A percentile compares a stretch with the other conserved stretches of the same genome.
Conservation (phyloP, 208 protist genomes). For the Balamuthia mandrillaris region DNA sequence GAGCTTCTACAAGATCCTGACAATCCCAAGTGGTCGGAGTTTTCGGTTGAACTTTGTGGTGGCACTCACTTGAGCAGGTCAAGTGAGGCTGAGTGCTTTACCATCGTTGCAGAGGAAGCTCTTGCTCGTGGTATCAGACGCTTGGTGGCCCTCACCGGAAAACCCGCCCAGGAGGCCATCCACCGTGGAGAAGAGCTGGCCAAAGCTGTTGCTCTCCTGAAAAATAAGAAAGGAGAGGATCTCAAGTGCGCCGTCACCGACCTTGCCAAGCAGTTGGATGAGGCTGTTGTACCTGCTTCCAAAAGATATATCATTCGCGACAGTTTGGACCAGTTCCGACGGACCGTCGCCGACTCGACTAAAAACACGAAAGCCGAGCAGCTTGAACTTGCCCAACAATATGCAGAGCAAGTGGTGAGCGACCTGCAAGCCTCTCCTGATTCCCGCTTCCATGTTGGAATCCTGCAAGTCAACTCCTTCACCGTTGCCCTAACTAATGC, state of each 20-base stretch:
- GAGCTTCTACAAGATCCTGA: conserved; percentile 82
- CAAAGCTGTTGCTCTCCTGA: background rate
- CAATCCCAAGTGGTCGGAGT: conserved; percentile 76
- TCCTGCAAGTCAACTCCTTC: conserved; percentile 17
- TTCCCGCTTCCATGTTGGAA: background rate
- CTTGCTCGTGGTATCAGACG: conserved; percentile 74
- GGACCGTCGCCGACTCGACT: background rate
- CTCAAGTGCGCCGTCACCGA: conserved; percentile 5
- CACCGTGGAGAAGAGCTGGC: background rate
- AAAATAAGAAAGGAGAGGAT: background rate
- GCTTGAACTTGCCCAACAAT: conserved; percentile 17
- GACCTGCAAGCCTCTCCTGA: background rate
- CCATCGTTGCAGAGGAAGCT: conserved; percentile 88
- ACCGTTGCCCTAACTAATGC: conserved; percentile 21
- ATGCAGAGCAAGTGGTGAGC: background rate
- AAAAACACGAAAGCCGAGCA: conserved; percentile 29
- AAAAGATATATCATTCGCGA: background rate
- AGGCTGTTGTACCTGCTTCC: conserved; percentile 9
- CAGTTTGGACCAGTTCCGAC: background rate
- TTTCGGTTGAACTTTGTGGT: conserved; percentile 96
- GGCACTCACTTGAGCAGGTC: conserved; percentile 87
- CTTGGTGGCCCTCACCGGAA: conserved; percentile 66
- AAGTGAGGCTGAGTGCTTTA: conserved; percentile 80
- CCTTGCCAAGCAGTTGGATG: background rate
- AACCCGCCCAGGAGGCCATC: conserved; percentile 28